Base-by-base conservation (phyloP, 2,329 filamentous ascomycete species). In the Aspergillus arachidicola region DNA sequence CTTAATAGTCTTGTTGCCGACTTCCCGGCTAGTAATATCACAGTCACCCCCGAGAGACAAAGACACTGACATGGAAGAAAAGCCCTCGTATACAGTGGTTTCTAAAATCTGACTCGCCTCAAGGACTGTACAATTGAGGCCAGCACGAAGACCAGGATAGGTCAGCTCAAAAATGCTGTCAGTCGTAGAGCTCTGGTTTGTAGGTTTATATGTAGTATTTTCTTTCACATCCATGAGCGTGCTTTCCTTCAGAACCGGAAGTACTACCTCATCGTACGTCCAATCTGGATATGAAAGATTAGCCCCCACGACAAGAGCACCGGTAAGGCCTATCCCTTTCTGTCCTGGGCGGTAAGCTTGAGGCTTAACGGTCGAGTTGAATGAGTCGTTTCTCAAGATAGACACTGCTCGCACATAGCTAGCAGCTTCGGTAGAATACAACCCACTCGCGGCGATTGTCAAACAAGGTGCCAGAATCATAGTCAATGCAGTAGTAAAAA, bases 271-370 rank as follows among this genome's bases (percentile, higher is more conserved):
- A 19, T 70, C 64, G 38, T 73, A 73, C 3, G 73, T 75, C 74
- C 75, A 76, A 46, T 71, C 63, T 0, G 75, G 73, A 41, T 75
- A 72, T 5, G 72, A 66, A n/a, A 76, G 45, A 50, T 73, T 69
- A 3, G 70, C 51, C 21, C 72, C 70, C 14, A 73, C 65, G 6
- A 76, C 68, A 4, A 76, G 38, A 21, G 68, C 69, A 12, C 62
- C 62, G 28, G 69, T 68, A n/a, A 75, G 65, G 10, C 70, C 68
- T 10, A 67, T 61, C 6, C 69, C 72, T 21, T 68, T 65, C 14
- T 70, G 64, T 45, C 69, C 70, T n/a, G 64, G 59, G 36, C 43
- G 56, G 19, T 32, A 46, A 0, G 59, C 21, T 11, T 38, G 36
- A 46, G 46, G 53, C 9, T 34, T 12, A 30, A 55, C 41, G 14